Evolutionary conservation across 176 grass and related monocot genomes (phyloP).

Genomic region (bread wheat (Triticum aestivum)): DNA sequence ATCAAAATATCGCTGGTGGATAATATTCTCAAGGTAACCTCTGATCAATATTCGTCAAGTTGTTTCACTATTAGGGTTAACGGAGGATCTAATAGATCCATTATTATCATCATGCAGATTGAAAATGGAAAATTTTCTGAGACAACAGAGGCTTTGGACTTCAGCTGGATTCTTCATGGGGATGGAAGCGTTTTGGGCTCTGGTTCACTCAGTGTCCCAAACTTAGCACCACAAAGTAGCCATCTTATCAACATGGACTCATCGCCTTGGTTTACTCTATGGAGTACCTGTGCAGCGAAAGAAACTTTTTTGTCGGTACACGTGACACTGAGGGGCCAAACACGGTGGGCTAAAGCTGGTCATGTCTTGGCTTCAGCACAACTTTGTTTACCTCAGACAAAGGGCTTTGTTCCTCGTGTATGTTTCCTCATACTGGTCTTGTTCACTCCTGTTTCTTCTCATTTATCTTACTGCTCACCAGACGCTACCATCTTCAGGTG

Average conservation of each 20-base stretch:
- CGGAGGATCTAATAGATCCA: background rate
- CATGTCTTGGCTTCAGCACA: constrained; percentile 90
- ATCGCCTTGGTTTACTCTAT: constrained; percentile 71
- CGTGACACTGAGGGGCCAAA: constrained; percentile 58
- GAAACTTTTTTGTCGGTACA: constrained; percentile 79
- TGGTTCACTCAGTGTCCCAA: constrained; percentile 58
- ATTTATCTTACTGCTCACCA: constrained; percentile 22
- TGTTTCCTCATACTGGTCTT: constrained; percentile 27
- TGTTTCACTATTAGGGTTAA: constrained; percentile 6
- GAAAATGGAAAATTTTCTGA: constrained; percentile 71
- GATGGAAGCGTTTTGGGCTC: constrained; percentile 70
- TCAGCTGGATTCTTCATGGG: constrained; percentile 74
- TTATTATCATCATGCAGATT: constrained; percentile 53
- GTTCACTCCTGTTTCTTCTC: constrained; percentile 15
- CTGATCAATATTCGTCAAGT: background rate
- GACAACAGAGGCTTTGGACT: constrained; percentile 70
- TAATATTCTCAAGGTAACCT: constrained; percentile 68
- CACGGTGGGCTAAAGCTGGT: constrained; percentile 66
- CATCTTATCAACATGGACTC: constrained; percentile 59
- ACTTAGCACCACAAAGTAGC: constrained; percentile 57
- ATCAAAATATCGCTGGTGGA: constrained; percentile 64
- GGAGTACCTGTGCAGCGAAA: constrained; percentile 36
- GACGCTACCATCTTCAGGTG: constrained; percentile 46
- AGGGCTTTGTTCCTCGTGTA: constrained; percentile 56
- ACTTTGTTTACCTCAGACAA: constrained; percentile 62